Conservation (phyloP, 768 basidiomycete genomes). For the Tricholoma saponaceum region DNA sequence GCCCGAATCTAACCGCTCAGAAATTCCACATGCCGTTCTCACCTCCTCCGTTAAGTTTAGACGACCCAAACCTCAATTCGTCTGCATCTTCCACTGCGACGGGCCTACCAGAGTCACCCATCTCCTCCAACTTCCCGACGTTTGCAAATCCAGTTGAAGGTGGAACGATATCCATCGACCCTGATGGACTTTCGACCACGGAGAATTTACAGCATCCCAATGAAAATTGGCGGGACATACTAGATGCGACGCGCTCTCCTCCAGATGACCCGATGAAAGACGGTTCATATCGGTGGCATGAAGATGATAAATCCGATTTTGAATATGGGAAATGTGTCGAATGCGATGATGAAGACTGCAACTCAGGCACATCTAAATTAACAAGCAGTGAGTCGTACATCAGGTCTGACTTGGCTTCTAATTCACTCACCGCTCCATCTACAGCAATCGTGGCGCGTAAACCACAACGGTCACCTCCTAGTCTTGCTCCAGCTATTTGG, state of each 20-base stretch:
- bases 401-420: neutral
- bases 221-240: constrained; percentile 11
- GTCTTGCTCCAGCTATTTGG: constrained; percentile 42
- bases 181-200: constrained; percentile 6
- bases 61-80: constrained; percentile 1
- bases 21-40: constrained; percentile 18
- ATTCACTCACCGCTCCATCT: neutral
- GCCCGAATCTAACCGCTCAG: constrained; percentile 12
- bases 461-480: constrained; percentile 23
- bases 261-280: constrained; percentile 2
- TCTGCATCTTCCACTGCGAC: constrained; percentile 7
- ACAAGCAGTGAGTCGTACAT: constrained; percentile 1
- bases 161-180: constrained; percentile 7
- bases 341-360: constrained; percentile 1
- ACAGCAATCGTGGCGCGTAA: constrained; percentile 11
- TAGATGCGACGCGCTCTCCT: constrained; percentile 1
- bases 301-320: constrained; percentile 11
- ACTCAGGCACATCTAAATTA: neutral
- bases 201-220: neutral
- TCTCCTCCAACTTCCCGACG: constrained; percentile 31
- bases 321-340: constrained; percentile 6
- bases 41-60: constrained; percentile 9
- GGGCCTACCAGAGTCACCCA: constrained; percentile 18
- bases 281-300: constrained; percentile 10
- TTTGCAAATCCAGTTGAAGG: constrained; percentile 21